phyloP scores from a whole-genome alignment of 306 rosid genomes.

The Senna tora region DNA sequence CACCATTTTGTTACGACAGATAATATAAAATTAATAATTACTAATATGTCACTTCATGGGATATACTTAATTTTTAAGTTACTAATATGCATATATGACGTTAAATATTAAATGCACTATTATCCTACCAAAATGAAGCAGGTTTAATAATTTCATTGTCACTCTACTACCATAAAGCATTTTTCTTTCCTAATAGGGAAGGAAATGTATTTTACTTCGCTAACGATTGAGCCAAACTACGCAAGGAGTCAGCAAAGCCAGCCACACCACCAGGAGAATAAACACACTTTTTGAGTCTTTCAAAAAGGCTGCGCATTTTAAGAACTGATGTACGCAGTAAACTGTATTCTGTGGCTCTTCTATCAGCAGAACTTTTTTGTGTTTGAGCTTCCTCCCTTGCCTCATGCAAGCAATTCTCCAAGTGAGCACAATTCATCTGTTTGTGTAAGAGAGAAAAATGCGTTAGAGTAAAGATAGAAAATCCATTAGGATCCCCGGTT shows the following conservation, averaged over 20 bases:
- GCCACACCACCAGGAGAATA: constrained; percentile 74
- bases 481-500: background rate
- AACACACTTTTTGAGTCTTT: constrained; percentile 77
- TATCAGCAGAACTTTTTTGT: constrained; percentile 93
- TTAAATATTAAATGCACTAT: no score
- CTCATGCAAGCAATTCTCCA: constrained; percentile 95
- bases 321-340: constrained; percentile 80
- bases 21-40: no score
- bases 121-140: background rate
- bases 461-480: constrained; percentile 32
- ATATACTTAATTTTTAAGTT: background rate
- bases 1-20: constrained; percentile 21
- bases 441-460: constrained; percentile 22
- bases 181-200: background rate
- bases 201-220: constrained; percentile 67
- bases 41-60: constrained; percentile 7
- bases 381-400: constrained; percentile 99
- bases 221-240: constrained; percentile 74
- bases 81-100: background rate
- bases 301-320: constrained; percentile 81
- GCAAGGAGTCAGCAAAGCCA: constrained; percentile 75
- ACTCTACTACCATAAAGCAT: constrained; percentile 11
- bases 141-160: constrained; percentile 10
- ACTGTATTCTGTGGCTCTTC: constrained; percentile 89
- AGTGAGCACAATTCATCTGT: constrained; percentile 98